Evolutionary conservation across 2,329 filamentous ascomycete genomes (phyloP).

Genomic region (Ophiostoma ips): DNA sequence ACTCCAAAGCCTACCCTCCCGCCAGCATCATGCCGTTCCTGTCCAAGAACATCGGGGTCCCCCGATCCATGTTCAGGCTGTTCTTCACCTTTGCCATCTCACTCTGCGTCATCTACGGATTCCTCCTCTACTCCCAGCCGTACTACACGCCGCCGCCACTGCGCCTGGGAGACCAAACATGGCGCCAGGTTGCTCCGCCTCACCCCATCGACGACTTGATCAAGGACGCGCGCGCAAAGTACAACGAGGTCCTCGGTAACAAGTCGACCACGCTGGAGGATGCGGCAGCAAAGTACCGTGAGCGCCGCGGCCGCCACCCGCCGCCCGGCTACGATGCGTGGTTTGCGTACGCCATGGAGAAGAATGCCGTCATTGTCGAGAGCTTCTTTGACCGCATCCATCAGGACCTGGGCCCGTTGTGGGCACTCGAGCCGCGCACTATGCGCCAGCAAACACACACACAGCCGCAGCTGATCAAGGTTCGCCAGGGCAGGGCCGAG

Average conservation of each 20-base stretch:
- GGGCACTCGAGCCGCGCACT: conserved; percentile 31
- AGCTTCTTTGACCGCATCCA: conserved; percentile 40
- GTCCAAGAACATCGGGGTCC: not conserved
- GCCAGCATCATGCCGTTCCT: not conserved
- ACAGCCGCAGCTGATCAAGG: conserved; percentile 31
- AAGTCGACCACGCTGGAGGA: conserved; percentile 10
- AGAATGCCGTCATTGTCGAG: conserved; percentile 30
- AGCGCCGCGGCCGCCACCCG: conserved; percentile 33
- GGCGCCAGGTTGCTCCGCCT: not conserved
- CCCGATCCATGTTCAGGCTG: not conserved
- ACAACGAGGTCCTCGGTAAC: not conserved
- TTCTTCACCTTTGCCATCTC: not conserved
- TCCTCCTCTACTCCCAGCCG: not conserved
- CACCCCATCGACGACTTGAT: conserved; percentile 1
- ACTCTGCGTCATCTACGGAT: not conserved
- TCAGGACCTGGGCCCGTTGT: conserved; percentile 37
- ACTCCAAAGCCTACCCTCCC: not conserved
- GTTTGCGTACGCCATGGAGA: conserved; percentile 30
- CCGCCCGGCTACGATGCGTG: conserved; percentile 35
- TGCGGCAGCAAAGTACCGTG: conserved; percentile 32
- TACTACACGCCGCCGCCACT: not conserved
- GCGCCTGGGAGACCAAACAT: not conserved
- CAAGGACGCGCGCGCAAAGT: not conserved
- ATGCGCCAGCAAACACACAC: conserved; percentile 22
- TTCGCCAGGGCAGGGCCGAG: conserved; percentile 29